phyloP scores from a whole-genome alignment of 108 stramenopile species.

The Stephanodiscus minutulus region DNA sequence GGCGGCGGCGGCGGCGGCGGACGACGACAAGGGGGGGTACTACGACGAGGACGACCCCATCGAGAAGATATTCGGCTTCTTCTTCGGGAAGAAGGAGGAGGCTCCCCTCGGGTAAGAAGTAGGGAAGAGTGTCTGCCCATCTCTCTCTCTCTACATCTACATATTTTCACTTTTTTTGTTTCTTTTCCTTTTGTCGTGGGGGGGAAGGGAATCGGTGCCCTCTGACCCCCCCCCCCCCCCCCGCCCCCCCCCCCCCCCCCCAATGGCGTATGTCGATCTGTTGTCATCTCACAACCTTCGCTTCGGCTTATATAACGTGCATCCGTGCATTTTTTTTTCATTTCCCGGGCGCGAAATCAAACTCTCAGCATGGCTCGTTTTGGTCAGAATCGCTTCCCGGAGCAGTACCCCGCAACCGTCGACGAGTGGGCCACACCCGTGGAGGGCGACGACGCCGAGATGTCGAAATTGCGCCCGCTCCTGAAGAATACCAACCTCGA shows the following conservation, averaged over 20 bases:
- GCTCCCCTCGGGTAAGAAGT: slow-evolving; percentile 61
- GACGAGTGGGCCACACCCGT: slow-evolving; percentile 77
- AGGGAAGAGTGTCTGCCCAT: neutral
- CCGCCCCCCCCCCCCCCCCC: neutral
- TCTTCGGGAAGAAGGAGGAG: slow-evolving; percentile 83
- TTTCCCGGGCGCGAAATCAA: neutral
- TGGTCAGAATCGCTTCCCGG: slow-evolving; percentile 62
- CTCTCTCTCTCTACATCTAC: too few relatives aligned
- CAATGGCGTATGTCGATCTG: too few relatives aligned
- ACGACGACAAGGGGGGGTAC: slow-evolving; percentile 35
- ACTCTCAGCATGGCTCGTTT: slow-evolving; percentile 47
- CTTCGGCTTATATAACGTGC: neutral
- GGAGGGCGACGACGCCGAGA: slow-evolving; percentile 62
- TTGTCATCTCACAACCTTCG: too few relatives aligned
- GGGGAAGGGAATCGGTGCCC: too few relatives aligned
- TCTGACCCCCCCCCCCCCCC: neutral
- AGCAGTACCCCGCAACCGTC: slow-evolving; percentile 82
- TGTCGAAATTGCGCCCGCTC: slow-evolving; percentile 71
- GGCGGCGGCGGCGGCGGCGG: neutral
- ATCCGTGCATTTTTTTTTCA: neutral
- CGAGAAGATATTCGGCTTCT: slow-evolving; percentile 84
- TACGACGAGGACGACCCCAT: slow-evolving; percentile 75
- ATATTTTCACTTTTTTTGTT: neutral
- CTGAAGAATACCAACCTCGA: slow-evolving; percentile 88
- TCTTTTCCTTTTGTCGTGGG: too few relatives aligned